Conservation (phyloP, 1,139 yeast genomes). For the Kluyveromyces sp. region DNA sequence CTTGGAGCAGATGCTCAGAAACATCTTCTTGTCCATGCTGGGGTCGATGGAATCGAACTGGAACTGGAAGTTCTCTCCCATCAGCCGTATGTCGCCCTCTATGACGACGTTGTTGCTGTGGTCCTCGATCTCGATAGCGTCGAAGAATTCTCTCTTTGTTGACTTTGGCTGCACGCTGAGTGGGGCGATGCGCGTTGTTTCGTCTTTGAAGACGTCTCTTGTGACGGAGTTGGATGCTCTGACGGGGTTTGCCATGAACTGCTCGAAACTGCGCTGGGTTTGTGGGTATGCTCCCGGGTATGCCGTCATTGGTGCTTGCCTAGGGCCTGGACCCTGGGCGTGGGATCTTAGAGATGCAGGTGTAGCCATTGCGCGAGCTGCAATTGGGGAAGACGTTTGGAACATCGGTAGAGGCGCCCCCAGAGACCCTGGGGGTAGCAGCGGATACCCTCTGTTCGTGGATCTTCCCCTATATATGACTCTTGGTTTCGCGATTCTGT, state of each 20-base stretch:
- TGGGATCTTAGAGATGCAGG: neutral
- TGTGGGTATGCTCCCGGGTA: neutral
- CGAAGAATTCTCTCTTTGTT: constrained; percentile 2
- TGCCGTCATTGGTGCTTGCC: neutral
- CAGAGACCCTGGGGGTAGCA: no score
- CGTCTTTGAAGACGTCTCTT: constrained; percentile 5
- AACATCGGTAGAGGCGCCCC: neutral
- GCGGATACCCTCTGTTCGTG: neutral
- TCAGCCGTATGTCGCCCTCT: constrained; percentile 5
- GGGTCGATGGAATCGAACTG: constrained; percentile 19
- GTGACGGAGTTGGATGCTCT: constrained; percentile 7
- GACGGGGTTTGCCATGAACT: neutral
- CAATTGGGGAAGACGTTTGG: constrained; percentile 1
- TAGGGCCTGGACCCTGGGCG: neutral
- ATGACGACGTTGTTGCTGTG: constrained; percentile 3
- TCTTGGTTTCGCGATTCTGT: constrained; percentile 2
- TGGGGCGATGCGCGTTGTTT: constrained; percentile 1
- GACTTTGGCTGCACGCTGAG: constrained; percentile 3
- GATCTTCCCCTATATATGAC: constrained; percentile 10
- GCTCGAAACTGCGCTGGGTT: constrained; percentile 1
- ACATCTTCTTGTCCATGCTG: constrained; percentile 26
- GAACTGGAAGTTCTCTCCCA: constrained; percentile 22
- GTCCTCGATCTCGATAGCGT: constrained; percentile 3
- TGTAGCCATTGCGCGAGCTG: neutral
- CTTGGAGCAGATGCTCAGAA: constrained; percentile 30